Conservation (phyloP, 2,329 filamentous ascomycete genomes). For the Colletotrichum costaricense region DNA sequence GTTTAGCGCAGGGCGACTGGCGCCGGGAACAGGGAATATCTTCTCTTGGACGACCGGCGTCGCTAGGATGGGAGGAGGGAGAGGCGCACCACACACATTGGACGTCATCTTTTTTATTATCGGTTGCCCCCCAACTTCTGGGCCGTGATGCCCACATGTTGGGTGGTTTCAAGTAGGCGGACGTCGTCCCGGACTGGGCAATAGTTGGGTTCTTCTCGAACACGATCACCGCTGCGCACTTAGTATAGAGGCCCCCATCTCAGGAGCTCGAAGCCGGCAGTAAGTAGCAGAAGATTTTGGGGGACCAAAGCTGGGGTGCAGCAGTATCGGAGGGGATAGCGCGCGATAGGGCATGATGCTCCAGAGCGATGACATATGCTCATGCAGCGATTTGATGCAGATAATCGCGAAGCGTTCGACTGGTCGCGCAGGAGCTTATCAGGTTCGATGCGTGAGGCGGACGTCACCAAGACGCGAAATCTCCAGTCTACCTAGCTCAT, state of each 20-base stretch:
- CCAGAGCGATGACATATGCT: background rate
- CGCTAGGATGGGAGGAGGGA: background rate
- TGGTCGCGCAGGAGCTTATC: background rate
- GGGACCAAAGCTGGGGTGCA: conserved; percentile 14
- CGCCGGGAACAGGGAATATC: conserved; percentile 21
- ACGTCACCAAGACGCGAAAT: background rate
- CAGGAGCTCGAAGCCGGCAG: conserved; percentile 10
- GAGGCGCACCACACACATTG: background rate
- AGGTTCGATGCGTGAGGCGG: background rate
- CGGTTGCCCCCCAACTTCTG: conserved; percentile 25
- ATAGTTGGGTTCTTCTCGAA: conserved; percentile 11
- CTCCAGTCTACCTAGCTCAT: background rate
- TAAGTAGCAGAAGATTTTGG: background rate
- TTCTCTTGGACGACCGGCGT: background rate
- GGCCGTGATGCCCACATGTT: conserved; percentile 16
- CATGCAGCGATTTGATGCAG: background rate
- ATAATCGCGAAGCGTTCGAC: background rate
- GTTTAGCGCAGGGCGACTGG: conserved; percentile 12
- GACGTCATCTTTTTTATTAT: conserved; percentile 15
- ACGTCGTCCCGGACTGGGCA: conserved; percentile 23
- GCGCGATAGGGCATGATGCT: background rate
- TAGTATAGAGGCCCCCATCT: conserved; percentile 9
- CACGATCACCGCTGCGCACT: background rate
- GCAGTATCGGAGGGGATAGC: background rate
- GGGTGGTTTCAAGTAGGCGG: conserved; percentile 22